A percentile compares a stretch with the other conserved stretches of the same genome.
Evolutionary conservation across 1,284 basidiomycete species (phyloP).

Genomic region (Cutaneotrichosporon cutaneum): DNA sequence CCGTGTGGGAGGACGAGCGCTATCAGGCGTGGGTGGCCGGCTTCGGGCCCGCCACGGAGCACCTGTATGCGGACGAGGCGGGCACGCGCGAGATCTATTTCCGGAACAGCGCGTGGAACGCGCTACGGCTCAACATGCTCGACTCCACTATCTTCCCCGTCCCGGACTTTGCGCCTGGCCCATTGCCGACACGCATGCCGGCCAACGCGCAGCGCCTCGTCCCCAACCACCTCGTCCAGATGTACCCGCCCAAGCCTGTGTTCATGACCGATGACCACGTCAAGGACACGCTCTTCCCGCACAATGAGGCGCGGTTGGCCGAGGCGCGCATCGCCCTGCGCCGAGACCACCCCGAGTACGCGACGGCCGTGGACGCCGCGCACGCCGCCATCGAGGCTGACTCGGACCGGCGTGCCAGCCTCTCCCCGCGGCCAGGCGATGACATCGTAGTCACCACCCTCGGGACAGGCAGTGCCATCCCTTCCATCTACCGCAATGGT

Average conservation of each 20-base stretch:
- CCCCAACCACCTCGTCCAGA: constrained; percentile 31
- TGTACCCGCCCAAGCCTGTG: constrained; percentile 35
- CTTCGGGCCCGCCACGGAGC: constrained; percentile 65
- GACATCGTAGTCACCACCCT: constrained; percentile 73
- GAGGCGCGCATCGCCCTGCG: constrained; percentile 19
- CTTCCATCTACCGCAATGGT: constrained; percentile 74
- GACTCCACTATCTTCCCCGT: constrained; percentile 72
- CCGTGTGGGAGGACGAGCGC: constrained; percentile 65
- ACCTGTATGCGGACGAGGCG: constrained; percentile 65
- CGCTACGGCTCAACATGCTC: constrained; percentile 69
- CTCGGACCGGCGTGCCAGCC: neutral
- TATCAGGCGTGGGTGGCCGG: constrained; percentile 71
- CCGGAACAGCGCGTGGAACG: constrained; percentile 69
- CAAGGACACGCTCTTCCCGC: constrained; percentile 34
- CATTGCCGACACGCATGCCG: constrained; percentile 53
- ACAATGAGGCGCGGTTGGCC: constrained; percentile 28
- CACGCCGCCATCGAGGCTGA: constrained; percentile 25
- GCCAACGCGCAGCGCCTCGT: constrained; percentile 55
- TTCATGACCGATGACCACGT: constrained; percentile 23
- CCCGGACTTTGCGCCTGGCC: constrained; percentile 47
- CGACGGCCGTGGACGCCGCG: constrained; percentile 28
- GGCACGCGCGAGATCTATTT: constrained; percentile 71
- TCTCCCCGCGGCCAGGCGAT: constrained; percentile 56
- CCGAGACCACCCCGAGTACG: constrained; percentile 28
- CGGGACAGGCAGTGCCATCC: constrained; percentile 84